These are phyloP conservation scores for Allium sativum DNA, from an alignment of 106 monocot species.

Conservation along the genomic window DNA sequence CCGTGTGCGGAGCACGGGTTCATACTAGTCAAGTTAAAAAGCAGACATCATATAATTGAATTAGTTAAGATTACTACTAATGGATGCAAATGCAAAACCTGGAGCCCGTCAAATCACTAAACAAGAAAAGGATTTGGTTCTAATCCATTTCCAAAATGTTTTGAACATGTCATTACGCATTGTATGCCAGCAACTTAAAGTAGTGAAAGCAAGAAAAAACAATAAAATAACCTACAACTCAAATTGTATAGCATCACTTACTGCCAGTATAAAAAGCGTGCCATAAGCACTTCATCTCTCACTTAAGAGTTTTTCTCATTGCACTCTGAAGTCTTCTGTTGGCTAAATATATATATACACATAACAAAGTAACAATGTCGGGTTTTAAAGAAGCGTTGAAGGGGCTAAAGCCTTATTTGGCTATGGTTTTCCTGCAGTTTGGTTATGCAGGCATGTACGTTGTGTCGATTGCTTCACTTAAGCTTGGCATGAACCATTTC, in stretches of 20 bases:
- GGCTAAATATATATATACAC: neutral
- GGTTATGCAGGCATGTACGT: conserved; percentile 50
- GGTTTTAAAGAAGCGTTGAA: conserved; percentile 7
- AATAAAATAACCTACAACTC: neutral
- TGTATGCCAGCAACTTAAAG: no score
- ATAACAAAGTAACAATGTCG: conserved; percentile 19
- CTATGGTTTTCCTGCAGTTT: conserved; percentile 48
- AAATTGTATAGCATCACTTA: neutral
- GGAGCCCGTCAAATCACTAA: neutral
- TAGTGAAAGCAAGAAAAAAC: neutral
- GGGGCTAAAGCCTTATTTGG: conserved; percentile 38
- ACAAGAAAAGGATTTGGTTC: neutral
- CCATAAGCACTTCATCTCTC: conserved; percentile 2
- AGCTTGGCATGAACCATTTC: conserved; percentile 58
- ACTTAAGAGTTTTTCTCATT: neutral
- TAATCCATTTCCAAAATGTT: neutral
- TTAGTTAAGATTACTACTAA: no score
- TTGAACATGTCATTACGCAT: neutral
- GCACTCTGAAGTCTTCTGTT: neutral
- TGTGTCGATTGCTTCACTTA: conserved; percentile 31
- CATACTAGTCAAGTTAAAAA: no score
- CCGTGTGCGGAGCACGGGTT: no score
- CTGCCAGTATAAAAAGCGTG: neutral
- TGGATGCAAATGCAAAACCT: no score
- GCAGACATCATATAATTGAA: no score